A percentile compares a stretch with the other conserved stretches of the same genome.
Conservation (phyloP, 495 filamentous ascomycete species). For the Polyplosphaeria fusca region DNA sequence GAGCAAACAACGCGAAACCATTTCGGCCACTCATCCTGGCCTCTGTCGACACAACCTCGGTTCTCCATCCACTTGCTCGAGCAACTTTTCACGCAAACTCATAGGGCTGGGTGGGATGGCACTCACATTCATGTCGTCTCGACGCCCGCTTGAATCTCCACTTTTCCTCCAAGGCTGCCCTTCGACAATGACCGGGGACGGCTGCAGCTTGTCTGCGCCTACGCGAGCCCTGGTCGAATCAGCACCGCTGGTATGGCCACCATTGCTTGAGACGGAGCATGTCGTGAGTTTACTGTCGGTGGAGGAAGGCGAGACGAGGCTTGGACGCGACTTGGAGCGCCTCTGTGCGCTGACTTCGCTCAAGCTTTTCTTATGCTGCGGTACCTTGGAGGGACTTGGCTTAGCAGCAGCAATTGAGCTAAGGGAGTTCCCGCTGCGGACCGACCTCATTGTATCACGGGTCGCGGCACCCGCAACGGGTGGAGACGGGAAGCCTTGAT, state of each 20-base stretch:
- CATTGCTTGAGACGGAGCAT: slow-evolving; percentile 30
- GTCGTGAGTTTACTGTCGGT: slow-evolving; percentile 33
- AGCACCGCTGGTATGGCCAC: slow-evolving; percentile 19
- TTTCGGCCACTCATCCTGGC: no score
- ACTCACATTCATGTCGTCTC: no score
- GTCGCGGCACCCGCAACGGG: slow-evolving; percentile 25
- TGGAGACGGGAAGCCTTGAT: slow-evolving; percentile 30
- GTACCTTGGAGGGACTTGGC: slow-evolving; percentile 17
- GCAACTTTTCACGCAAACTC: no score
- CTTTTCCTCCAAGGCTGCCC: slow-evolving; percentile 18
- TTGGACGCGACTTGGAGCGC: slow-evolving; percentile 28
- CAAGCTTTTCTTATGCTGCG: slow-evolving; percentile 30
- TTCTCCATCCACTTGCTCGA: no score
- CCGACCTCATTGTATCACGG: slow-evolving; percentile 25
- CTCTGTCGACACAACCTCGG: background rate
- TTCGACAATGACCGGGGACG: slow-evolving; percentile 31
- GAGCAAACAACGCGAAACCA: no score
- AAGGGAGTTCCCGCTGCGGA: slow-evolving; percentile 29
- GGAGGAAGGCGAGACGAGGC: slow-evolving; percentile 26
- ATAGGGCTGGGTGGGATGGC: no score
- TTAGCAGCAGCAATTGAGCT: slow-evolving; percentile 24
- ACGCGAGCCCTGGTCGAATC: slow-evolving; percentile 23
- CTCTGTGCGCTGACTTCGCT: slow-evolving; percentile 27
- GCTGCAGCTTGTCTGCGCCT: slow-evolving; percentile 25
- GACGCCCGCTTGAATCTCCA: background rate